Evolutionary conservation across 176 grass and related monocot genomes (phyloP), one percentile per base, ranked within the genome.

Genomic region (Carex cristatella): DNA sequence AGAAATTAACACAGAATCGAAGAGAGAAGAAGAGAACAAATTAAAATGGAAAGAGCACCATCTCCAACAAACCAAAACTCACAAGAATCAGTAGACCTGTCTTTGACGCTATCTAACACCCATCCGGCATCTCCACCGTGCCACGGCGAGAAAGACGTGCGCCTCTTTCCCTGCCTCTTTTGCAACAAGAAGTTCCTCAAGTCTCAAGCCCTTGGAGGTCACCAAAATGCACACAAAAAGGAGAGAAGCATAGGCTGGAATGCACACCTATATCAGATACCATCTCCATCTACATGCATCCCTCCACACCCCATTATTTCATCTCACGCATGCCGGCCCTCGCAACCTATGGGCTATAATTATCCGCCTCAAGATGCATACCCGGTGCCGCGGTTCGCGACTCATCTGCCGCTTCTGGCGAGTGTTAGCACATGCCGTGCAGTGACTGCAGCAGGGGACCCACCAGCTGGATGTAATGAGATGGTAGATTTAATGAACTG

Each of bases 111-210:
- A 55, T 68, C 81, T 0, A 54, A 67, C 23, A 12, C 12, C 5
- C 23, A 30, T 16, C 49, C 61, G 11, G 10, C 37, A 7, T 82
- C 81, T 10, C 37, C 15, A 54, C 42, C 63, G 49, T 83, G 81
- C 46, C 81, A 83, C 49, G 44, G 61, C 1, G 73, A 31, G 10
- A 79, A 80, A 7, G 91, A 89, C 5, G 88, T 90, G 64, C 87
- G 93, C 81, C 89, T 98, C n/a, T 98, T 94, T 84, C 91, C 95
- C 6, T 98, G 95, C 83, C 95, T 95, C 16, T 98, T 98, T 90
- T 98, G 95, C 89, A 93, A 94, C 89, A 98, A 92, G 88, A 95
- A 95, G 70, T 98, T 98, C 72, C 95, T 98, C 86, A 95, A 98
- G 83, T 98, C 95, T 35, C 95, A 98, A 80, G 95, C 95, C 19